Evolutionary conservation across 345 rosid genomes (phyloP), one percentile per base, ranked within the genome.

Genomic region (Pugionium dolabratum): DNA sequence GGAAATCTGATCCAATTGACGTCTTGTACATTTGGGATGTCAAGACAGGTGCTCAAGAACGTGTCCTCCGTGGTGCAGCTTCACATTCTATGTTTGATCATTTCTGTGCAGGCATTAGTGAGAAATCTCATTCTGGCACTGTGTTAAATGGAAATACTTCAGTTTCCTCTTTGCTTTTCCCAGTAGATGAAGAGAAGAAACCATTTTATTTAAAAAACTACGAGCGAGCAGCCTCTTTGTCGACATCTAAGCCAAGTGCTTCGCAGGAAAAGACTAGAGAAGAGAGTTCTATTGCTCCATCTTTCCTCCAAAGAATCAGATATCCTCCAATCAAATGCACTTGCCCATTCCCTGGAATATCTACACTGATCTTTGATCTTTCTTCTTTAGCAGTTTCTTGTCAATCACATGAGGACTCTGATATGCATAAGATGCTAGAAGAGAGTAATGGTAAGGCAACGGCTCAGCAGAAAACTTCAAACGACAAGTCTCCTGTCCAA

Each of bases 71-170:
- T 34, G 98, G 98, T 60, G 76, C 86, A 25, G 96, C 98, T 67
- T 78, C 96, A 62, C 96, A 91, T 80, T 87, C 98, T 9, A 89
- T 91, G 96, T 84, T 89, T 72, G 95, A 89, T 77, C 82, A 89
- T 81, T 89, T 91, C 69, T 91, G 92, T 80, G 81, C 83, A 76
- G 86, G 88, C 72, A 76, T 85, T 51, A 82, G 81, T 72, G 77
- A 66, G 77, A 74, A 79, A 65, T 89, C 94, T 28, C 33, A 64
- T 53, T 80, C 82, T 66, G 96, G 89, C 37, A 62, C 81, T 34
- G 81, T 79, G 39, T 59, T 84, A 72, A 79, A 76, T 77, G 86
- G 85, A 71, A 84, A 86, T 76, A 89, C 95, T 56, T 91, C 98
- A 37, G 80, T 83, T 54, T 91, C 98, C 25, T 79, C 90, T 4